These are phyloP conservation scores for Quercus engelmannii DNA, from an alignment of 306 rosid genomes.

Conservation along the genomic window DNA sequence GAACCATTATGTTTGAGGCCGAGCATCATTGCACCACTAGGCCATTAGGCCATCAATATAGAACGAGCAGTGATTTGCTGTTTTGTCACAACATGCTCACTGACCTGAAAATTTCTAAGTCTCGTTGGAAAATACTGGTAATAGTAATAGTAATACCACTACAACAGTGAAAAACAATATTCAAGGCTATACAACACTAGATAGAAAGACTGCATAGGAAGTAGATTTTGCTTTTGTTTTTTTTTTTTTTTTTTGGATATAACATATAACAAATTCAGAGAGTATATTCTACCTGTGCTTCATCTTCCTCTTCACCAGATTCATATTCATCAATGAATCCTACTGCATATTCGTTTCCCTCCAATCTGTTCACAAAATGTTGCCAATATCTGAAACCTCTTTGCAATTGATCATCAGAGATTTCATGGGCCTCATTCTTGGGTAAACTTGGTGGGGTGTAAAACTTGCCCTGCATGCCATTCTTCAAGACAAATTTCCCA, in stretches of 20 bases:
- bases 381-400: conserved; percentile 28
- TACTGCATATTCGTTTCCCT: conserved; percentile 12
- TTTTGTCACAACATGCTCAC: background rate
- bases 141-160: background rate
- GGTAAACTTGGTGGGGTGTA: conserved; percentile 10
- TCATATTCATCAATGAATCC: conserved; percentile 20
- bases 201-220: background rate
- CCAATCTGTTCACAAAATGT: conserved; percentile 35
- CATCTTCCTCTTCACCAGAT: conserved; percentile 54
- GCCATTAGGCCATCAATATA: no score
- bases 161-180: background rate
- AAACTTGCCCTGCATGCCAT: conserved; percentile 23
- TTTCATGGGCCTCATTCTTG: conserved; percentile 21
- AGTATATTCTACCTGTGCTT: conserved; percentile 42
- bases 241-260: background rate
- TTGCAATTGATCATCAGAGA: conserved; percentile 4
- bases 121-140: no score
- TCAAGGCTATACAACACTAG: background rate
- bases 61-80: background rate
- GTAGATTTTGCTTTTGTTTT: background rate
- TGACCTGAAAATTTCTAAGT: no score
- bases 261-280: conserved; percentile 21
- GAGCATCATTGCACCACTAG: no score
- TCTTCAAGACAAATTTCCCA: conserved; percentile 56
- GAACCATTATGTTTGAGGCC: no score